Conservation (phyloP, 768 basidiomycete species). For the Tricholoma furcatifolium region DNA sequence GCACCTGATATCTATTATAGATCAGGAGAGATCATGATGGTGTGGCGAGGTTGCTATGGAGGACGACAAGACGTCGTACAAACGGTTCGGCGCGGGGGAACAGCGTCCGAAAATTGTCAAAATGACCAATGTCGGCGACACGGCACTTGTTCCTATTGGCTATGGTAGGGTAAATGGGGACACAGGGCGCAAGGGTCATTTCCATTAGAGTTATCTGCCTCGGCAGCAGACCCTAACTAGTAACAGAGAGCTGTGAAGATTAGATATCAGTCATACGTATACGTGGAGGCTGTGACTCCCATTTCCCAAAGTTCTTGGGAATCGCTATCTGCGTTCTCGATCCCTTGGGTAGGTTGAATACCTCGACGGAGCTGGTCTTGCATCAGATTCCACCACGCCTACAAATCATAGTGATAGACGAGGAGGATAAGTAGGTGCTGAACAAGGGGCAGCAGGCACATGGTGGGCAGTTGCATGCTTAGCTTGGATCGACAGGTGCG, state of each 20-base stretch:
- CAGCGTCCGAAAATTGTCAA: background rate
- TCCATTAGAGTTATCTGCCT: background rate
- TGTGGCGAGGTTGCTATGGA: constrained; percentile 6
- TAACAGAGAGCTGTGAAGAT: background rate
- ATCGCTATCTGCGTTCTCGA: background rate
- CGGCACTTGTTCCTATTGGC: background rate
- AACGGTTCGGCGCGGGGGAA: background rate
- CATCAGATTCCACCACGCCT: background rate
- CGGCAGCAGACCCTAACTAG: background rate
- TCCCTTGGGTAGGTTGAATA: background rate
- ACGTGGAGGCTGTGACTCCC: background rate
- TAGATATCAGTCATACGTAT: background rate
- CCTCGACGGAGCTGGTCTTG: background rate
- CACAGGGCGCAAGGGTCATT: background rate
- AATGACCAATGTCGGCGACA: background rate
- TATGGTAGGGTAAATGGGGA: background rate
- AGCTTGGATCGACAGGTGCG: constrained; percentile 1
- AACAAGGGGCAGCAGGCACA: background rate
- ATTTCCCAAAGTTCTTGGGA: background rate
- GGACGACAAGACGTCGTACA: background rate
- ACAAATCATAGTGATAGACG: background rate
- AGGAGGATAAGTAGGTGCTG: background rate
- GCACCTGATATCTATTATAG: background rate
- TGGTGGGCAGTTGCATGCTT: background rate
- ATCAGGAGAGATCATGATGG: background rate